Percentiles rank a stretch among this genome's conserved stretches.
Conservation (phyloP, 2,329 filamentous ascomycete genomes). For the Escovopsis weberi region DNA sequence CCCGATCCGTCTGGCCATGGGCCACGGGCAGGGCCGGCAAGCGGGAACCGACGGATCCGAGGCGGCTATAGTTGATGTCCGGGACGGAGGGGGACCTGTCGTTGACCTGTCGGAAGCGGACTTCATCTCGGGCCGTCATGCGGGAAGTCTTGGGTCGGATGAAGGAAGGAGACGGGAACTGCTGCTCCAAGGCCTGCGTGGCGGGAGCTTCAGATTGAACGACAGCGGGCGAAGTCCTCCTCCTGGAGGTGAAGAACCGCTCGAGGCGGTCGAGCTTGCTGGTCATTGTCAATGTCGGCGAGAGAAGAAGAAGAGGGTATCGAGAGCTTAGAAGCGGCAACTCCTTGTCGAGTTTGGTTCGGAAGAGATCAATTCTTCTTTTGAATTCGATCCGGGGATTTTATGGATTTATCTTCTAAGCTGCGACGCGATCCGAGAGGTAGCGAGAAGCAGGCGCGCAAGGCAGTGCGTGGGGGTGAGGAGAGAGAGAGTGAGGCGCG, state of each 20-base stretch:
- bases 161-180: conserved; percentile 38
- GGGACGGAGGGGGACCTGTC: conserved; percentile 16
- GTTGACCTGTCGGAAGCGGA: conserved; percentile 16
- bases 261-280: conserved; percentile 35
- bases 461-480: too few relatives aligned
- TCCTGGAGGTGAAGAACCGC: conserved; percentile 34
- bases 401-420: too few relatives aligned
- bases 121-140: conserved; percentile 43
- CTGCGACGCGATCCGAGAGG: too few relatives aligned
- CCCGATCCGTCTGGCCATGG: conserved; percentile 8
- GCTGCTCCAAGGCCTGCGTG: conserved; percentile 15
- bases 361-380: too few relatives aligned
- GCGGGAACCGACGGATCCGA: conserved; percentile 5
- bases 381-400: too few relatives aligned
- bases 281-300: conserved; percentile 24
- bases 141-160: conserved; percentile 39
- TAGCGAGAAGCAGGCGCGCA: too few relatives aligned
- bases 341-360: too few relatives aligned
- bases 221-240: conserved; percentile 17
- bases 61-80: conserved; percentile 2
- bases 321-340: too few relatives aligned
- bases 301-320: background rate
- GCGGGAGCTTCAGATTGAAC: conserved; percentile 10
- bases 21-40: conserved; percentile 4
- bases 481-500: too few relatives aligned